Conservation (phyloP, 495 filamentous ascomycete genomes). For the Tetracladium setigerum region DNA sequence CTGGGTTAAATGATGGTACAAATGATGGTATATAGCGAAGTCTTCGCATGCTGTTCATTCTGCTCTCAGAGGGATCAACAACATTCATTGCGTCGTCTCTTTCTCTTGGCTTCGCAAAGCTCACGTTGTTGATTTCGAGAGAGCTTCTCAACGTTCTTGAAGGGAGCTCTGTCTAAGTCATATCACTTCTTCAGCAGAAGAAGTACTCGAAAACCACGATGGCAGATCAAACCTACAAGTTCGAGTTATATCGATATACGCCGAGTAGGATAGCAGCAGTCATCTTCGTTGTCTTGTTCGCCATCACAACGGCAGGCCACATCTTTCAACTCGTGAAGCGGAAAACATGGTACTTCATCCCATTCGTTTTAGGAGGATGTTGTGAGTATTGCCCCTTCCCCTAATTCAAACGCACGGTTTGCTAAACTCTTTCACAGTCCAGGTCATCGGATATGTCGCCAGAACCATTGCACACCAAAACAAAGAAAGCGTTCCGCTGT, state of each 20-base stretch:
- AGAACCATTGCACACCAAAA: slow-evolving; percentile 28
- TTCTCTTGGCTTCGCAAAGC: no score
- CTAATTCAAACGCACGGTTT: not conserved
- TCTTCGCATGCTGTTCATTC: no score
- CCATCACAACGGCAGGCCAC: slow-evolving; percentile 34
- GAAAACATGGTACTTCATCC: slow-evolving; percentile 49
- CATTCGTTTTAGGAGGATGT: slow-evolving; percentile 43
- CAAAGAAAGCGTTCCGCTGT: slow-evolving; percentile 28
- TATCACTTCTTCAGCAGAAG: no score
- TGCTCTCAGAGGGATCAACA: no score
- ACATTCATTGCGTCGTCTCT: no score
- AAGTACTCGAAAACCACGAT: no score
- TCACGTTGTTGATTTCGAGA: no score
- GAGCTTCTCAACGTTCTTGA: no score
- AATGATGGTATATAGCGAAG: no score
- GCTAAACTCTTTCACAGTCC: slow-evolving; percentile 17
- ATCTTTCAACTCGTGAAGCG: slow-evolving; percentile 34
- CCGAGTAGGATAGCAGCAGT: slow-evolving; percentile 38
- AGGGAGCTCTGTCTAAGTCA: no score
- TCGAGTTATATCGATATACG: slow-evolving; percentile 25
- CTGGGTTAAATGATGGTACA: no score
- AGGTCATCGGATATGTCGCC: slow-evolving; percentile 34
- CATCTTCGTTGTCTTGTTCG: slow-evolving; percentile 41
- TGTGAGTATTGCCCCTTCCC: slow-evolving; percentile 31
- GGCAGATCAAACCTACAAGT: slow-evolving; percentile 20